Base-by-base conservation (phyloP, 2,329 filamentous ascomycete genomes). In the Aspergillus sp. region DNA sequence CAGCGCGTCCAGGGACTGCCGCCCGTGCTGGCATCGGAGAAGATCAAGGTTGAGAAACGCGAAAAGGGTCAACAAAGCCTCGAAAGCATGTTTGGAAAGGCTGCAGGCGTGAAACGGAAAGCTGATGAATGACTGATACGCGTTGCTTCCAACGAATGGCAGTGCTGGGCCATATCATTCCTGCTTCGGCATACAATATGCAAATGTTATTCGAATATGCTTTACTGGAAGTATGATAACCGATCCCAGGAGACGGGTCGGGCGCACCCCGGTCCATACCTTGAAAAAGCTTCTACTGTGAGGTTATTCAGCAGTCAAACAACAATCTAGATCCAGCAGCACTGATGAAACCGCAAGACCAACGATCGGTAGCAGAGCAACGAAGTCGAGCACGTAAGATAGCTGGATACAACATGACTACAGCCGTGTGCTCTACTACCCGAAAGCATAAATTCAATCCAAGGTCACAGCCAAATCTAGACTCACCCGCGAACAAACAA, bases 41-140 rank as follows among this genome's bases (percentile, higher is more conserved):
- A 72, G 58, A 68, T 73, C 9, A 75, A 69, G 50, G 69, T 68
- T 32, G 74, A 71, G 32, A 67, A 63, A 25, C 60, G 60, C 17
- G 72, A 75, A 57, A 74, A 71, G 51, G 74, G 73, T 0, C 73
- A 75, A 61, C 65, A 68, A 50, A 73, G 67, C 28, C 55, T 75
- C 13, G 74, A 75, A 59, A 55, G 59, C 9, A 63, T 75, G 58
- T 74, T 75, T 61, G 55, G 58, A 8, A 67, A 69, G n/a, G 59
- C 56, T 13, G 58, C 54, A 39, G 54, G 50, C 23, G 53, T 38
- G n/a, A 70, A 69, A 60, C 65, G 65, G 54, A 71, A 70, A 28
- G 51, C 50, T 21, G 39, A 39, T 30, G 43, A 63, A 28, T 38
- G 50, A 5, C 12, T n/a, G 25, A 39, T 21, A 9, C 3, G 17